Evolutionary conservation across 106 monocot genomes (phyloP).

Genomic region (Dioscorea zingiberensis): DNA sequence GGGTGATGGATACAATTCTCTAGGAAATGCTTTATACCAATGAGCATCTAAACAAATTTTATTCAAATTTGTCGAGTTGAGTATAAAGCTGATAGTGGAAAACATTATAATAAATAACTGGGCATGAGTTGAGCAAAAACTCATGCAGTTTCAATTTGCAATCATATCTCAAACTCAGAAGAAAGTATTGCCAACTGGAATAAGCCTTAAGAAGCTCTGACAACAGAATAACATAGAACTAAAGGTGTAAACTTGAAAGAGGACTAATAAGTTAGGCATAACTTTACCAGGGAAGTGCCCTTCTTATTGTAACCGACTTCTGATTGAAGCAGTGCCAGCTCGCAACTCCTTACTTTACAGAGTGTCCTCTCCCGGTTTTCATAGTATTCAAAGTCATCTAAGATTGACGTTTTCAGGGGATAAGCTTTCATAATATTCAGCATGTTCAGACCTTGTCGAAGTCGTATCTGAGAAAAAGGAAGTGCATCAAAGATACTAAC

Average conservation of each 20-base stretch:
- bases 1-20: too few species aligned
- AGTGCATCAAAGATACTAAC: neutral
- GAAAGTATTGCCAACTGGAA: neutral
- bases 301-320: slow-evolving; percentile 5
- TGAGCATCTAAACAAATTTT: too few species aligned
- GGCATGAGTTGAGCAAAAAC: neutral
- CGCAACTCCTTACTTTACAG: slow-evolving; percentile 17
- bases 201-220: too few species aligned
- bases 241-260: too few species aligned
- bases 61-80: too few species aligned
- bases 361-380: slow-evolving; percentile 46
- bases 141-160: neutral
- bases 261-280: neutral
- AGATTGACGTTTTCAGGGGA: slow-evolving; percentile 35
- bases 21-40: too few species aligned
- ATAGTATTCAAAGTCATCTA: slow-evolving; percentile 87
- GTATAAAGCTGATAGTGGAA: too few species aligned
- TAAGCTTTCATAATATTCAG: slow-evolving; percentile 68
- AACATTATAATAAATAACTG: neutral
- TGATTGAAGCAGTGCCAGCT: neutral
- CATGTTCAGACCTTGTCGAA: slow-evolving; percentile 82
- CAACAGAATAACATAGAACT: too few species aligned
- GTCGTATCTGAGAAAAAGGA: slow-evolving; percentile 41
- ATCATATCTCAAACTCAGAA: neutral
- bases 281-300: slow-evolving; percentile 15